Base-by-base conservation (phyloP, 2,329 filamentous ascomycete species). In the Penicillium hordei region DNA sequence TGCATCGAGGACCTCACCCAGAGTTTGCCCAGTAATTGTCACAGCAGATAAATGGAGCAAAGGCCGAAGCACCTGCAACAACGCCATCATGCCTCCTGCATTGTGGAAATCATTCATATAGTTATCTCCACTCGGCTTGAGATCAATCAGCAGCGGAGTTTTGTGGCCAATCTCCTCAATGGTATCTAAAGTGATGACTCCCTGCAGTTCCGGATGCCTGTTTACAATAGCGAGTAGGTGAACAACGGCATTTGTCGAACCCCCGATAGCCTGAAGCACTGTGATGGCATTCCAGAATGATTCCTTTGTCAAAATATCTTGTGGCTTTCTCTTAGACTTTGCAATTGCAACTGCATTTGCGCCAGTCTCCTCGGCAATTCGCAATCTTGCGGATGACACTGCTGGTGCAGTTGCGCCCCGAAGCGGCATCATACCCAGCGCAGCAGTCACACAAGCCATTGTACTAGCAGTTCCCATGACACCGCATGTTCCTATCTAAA, bases 401-500 rank as follows among this genome's bases (percentile, higher is more conserved):
- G 82, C 82, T 23, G 82, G 79, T 2, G 82, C 81, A 29, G 80
- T 78, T 3, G 82, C 82, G 23, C 81, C 81, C 48, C 76, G 72
- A 4, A 83, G 70, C 1, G 81, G 79, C 75, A 83, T 83, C 68
- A 84, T 69, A 4, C 82, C 82, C 3, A 84, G 70, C 0, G 76
- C 82, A 34, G 77, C 81, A 5, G 77, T 79, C 15, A 84, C 69
- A 61, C 82, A 84, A 7, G 81, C 82, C 79, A 84, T 84, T 1
- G 82, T 84, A 55, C 80, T 82, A 3, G 82, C 82, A 13, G 82
- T 84, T 12, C 81, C 82, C 82, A 83, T 83, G 6, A 83, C 81
- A n/a, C 82, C 81, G 62, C 82, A 83, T 4, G 82, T 83, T 4
- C 82, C 82, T 15, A 75, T 71, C 75, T 74, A 38, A 33, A 19